Percentiles rank a stretch among this genome's conserved stretches.
phyloP scores from a whole-genome alignment of 176 grass and related monocot genomes.

The Triticum timopheevii region DNA sequence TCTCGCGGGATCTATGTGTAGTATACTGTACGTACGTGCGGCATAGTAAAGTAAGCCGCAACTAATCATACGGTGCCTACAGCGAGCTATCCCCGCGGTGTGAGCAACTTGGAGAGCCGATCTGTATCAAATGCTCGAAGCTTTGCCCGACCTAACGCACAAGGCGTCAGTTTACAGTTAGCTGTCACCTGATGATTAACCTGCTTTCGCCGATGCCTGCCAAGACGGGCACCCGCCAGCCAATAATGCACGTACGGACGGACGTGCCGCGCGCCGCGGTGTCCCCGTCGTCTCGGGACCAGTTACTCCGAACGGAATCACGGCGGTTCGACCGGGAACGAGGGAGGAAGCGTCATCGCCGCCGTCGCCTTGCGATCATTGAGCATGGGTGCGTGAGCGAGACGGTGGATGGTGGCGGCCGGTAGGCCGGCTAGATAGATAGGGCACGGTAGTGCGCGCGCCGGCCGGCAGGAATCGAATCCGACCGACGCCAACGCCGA shows the following conservation, averaged over 20 bases:
- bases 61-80: neutral
- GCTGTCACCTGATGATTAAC: slow-evolving; percentile 12
- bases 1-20: neutral
- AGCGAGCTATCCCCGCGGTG: neutral
- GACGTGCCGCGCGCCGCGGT: neutral
- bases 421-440: neutral
- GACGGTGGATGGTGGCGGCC: neutral
- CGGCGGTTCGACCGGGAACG: neutral
- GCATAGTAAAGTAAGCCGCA: neutral
- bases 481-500: neutral
- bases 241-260: slow-evolving; percentile 23
- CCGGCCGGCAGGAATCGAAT: neutral
- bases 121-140: neutral
- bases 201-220: neutral
- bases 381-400: neutral
- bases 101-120: neutral
- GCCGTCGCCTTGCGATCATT: neutral
- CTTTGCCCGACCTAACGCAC: neutral
- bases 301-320: neutral
- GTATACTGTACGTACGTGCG: neutral
- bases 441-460: neutral
- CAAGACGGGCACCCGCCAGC: neutral
- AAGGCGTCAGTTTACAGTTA: neutral
- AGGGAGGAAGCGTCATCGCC: neutral
- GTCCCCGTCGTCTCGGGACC: neutral